Conservation (phyloP, 768 basidiomycete genomes). For the Collybiopsis luxurians region DNA sequence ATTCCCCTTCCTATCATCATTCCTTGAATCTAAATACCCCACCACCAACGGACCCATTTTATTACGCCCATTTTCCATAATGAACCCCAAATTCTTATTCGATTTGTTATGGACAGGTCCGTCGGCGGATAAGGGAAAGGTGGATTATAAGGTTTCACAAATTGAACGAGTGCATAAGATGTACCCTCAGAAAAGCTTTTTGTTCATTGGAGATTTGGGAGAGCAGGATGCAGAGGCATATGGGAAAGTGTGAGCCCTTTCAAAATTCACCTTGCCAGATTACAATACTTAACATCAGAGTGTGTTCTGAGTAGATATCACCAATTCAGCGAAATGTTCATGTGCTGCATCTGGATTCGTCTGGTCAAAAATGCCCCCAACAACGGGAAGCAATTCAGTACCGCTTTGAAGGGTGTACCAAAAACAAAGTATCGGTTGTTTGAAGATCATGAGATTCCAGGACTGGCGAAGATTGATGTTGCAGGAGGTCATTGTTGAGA, state of each 20-base stretch:
- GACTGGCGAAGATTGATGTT: conserved; percentile 32
- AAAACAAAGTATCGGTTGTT: conserved; percentile 29
- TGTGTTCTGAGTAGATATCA: conserved; percentile 28
- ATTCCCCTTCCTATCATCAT: conserved; percentile 28
- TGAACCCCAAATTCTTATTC: no score
- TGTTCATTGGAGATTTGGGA: conserved; percentile 42
- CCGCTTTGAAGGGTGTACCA: conserved; percentile 32
- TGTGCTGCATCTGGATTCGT: conserved; percentile 41
- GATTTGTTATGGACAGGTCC: conserved; percentile 14
- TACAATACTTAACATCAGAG: neutral
- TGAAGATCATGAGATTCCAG: conserved; percentile 32
- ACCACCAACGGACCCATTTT: neutral
- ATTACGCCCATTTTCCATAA: no score
- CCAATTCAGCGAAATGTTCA: conserved; percentile 31
- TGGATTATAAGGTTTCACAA: conserved; percentile 33
- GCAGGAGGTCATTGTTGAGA: conserved; percentile 30
- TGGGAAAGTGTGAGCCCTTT: conserved; percentile 33
- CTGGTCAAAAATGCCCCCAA: conserved; percentile 34
- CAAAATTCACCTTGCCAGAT: neutral
- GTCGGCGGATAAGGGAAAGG: conserved; percentile 14
- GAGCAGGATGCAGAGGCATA: conserved; percentile 45
- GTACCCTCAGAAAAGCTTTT: conserved; percentile 42
- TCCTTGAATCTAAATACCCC: conserved; percentile 6
- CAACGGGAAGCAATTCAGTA: conserved; percentile 35
- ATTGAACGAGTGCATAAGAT: conserved; percentile 37